Conservation (phyloP, 306 rosid genomes). For the Gleditsia sinensis region DNA sequence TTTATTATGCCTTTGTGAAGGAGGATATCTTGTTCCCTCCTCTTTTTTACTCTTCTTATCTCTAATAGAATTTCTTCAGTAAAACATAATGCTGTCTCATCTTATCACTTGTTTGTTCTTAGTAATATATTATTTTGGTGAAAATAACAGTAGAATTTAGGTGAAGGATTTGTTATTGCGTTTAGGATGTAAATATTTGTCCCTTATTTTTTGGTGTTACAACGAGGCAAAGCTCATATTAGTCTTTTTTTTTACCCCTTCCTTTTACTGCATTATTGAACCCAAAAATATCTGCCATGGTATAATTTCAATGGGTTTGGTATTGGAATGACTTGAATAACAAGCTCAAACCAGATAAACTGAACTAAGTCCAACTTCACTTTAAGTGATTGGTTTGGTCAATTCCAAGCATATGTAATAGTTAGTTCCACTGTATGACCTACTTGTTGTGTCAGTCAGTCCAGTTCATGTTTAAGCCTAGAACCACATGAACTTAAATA, state of each 20-base stretch:
- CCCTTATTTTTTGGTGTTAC: neutral
- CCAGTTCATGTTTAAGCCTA: too few species aligned
- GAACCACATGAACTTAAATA: too few species aligned
- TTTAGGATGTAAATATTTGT: neutral
- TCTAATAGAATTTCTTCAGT: neutral
- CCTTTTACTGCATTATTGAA: too few species aligned
- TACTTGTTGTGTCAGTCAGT: too few species aligned
- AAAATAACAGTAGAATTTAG: conserved; percentile 5
- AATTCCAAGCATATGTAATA: neutral
- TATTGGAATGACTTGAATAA: neutral
- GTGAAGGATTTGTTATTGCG: neutral
- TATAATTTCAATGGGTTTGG: neutral
- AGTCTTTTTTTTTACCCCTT: neutral
- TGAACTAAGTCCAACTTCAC: neutral
- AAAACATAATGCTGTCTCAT: neutral
- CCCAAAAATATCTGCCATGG: too few species aligned
- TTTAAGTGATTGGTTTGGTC: neutral
- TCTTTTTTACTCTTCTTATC: neutral
- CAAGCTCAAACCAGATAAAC: neutral
- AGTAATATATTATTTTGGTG: conserved; percentile 5
- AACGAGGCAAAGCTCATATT: neutral
- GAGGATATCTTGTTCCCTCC: neutral
- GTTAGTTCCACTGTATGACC: neutral
- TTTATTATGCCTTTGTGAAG: neutral
- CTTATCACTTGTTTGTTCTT: neutral